Evolutionary conservation across 768 basidiomycete genomes (phyloP).

Genomic region (Cyathus striatus): DNA sequence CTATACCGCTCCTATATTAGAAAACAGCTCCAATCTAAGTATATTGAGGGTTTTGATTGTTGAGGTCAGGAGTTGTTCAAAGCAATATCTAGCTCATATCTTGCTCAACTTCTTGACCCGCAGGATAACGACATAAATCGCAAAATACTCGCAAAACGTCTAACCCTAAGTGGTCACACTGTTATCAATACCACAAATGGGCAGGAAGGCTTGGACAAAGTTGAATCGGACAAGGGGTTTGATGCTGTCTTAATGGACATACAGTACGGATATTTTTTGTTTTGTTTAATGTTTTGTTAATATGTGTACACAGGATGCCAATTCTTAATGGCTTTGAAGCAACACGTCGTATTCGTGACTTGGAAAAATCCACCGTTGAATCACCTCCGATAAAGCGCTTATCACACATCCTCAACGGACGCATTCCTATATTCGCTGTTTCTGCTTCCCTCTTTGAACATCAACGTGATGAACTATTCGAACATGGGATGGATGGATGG

Average conservation of each 20-base stretch:
- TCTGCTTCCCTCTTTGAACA: slow-evolving; percentile 64
- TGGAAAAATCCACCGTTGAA: slow-evolving; percentile 34
- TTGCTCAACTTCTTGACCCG: no score
- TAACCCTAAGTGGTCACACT: slow-evolving; percentile 59
- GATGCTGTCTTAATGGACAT: slow-evolving; percentile 83
- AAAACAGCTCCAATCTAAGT: slow-evolving; percentile 4
- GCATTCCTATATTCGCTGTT: slow-evolving; percentile 79
- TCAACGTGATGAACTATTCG: slow-evolving; percentile 47
- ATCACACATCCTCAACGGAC: slow-evolving; percentile 49
- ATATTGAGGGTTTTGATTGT: slow-evolving; percentile 56
- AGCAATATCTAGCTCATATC: no score
- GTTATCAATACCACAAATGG: slow-evolving; percentile 70
- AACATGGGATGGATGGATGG: slow-evolving; percentile 74
- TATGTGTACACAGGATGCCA: slow-evolving; percentile 57
- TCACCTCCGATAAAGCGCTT: slow-evolving; percentile 18
- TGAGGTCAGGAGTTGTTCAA: no score
- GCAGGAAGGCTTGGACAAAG: slow-evolving; percentile 63
- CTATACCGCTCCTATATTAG: neutral
- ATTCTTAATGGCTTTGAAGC: slow-evolving; percentile 73
- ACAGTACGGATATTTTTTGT: slow-evolving; percentile 39
- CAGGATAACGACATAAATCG: slow-evolving; percentile 76
- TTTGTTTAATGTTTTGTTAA: neutral
- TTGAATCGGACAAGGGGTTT: slow-evolving; percentile 53
- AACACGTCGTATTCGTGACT: slow-evolving; percentile 56
- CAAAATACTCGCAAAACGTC: slow-evolving; percentile 61